These are phyloP conservation scores for Forsythia viridissima DNA, from an alignment of 257 asterid species.

Conservation along the genomic window DNA sequence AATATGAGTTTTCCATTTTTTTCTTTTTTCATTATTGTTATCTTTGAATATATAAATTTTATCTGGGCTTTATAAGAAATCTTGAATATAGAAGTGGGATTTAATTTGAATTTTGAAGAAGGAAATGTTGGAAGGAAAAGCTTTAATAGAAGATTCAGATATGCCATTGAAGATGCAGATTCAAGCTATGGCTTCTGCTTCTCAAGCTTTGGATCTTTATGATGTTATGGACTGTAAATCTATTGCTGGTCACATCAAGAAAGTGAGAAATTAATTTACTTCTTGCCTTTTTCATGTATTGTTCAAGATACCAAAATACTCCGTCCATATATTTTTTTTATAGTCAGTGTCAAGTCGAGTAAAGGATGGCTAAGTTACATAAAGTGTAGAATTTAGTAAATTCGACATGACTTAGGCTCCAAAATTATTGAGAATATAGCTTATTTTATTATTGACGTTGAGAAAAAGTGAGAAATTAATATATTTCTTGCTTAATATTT, in stretches of 20 bases:
- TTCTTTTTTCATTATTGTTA: too few relatives aligned
- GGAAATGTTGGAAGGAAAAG: slow-evolving; percentile 57
- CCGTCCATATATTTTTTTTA: neutral
- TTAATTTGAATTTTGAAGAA: neutral
- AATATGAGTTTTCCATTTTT: neutral
- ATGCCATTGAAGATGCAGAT: slow-evolving; percentile 24
- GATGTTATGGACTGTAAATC: slow-evolving; percentile 30
- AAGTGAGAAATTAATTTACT: slow-evolving; percentile 17
- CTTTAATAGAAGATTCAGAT: slow-evolving; percentile 43
- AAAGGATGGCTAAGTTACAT: too few relatives aligned
- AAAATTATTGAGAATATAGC: too few relatives aligned
- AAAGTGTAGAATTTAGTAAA: too few relatives aligned
- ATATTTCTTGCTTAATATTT: neutral
- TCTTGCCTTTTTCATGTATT: neutral
- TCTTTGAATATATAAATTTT: neutral
- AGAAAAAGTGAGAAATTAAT: neutral
- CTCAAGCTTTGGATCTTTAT: slow-evolving; percentile 20
- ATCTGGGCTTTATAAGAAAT: slow-evolving; percentile 4
- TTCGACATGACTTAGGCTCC: too few relatives aligned
- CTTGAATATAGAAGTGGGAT: slow-evolving; percentile 13
- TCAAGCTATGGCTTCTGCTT: slow-evolving; percentile 21
- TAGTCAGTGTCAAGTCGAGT: too few relatives aligned
- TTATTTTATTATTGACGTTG: too few relatives aligned
- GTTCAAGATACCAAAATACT: neutral
- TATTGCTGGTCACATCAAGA: slow-evolving; percentile 49